These are phyloP conservation scores for Rachicladosporium sp. DNA, from an alignment of 2,329 filamentous ascomycete genomes.

Conservation along the genomic window DNA sequence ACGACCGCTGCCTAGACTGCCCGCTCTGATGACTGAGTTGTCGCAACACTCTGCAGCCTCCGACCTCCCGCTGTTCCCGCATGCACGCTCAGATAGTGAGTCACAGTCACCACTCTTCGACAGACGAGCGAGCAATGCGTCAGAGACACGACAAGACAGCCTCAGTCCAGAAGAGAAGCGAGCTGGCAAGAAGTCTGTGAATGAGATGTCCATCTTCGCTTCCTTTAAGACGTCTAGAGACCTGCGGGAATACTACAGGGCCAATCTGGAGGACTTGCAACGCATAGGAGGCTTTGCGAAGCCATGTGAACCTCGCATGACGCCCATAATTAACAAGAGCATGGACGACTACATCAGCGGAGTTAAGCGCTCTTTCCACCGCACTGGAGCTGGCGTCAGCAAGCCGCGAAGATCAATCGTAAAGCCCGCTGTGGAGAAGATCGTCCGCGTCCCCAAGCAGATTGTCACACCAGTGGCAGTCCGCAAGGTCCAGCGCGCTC, in stretches of 20 bases:
- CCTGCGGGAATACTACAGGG: constrained; percentile 3
- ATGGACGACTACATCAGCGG: constrained; percentile 4
- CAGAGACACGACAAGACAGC: constrained; percentile 3
- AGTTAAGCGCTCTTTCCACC: constrained; percentile 5
- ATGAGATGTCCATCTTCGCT: background rate
- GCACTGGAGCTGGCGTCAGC: constrained; percentile 3
- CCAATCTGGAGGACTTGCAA: background rate
- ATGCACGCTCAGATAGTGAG: constrained; percentile 4
- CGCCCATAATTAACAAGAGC: constrained; percentile 2
- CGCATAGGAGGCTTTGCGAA: constrained; percentile 2
- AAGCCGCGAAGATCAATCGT: constrained; percentile 1
- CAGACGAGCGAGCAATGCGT: background rate
- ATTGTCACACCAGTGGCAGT: background rate
- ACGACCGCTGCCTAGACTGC: constrained; percentile 5
- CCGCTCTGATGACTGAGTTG: constrained; percentile 3
- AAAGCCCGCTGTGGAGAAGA: background rate
- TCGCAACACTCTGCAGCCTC: constrained; percentile 4
- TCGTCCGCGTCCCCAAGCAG: too few species aligned
- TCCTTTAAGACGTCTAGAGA: background rate
- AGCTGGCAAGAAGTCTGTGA: too few species aligned
- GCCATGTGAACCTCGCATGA: background rate
- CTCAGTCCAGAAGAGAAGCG: constrained; percentile 1
- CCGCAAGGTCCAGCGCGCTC: constrained; percentile 2
- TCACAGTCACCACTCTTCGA: constrained; percentile 7
- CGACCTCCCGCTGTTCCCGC: constrained; percentile 10